Conservation (phyloP, 805 yeast genomes). For the Saccharomyces paradoxus region DNA sequence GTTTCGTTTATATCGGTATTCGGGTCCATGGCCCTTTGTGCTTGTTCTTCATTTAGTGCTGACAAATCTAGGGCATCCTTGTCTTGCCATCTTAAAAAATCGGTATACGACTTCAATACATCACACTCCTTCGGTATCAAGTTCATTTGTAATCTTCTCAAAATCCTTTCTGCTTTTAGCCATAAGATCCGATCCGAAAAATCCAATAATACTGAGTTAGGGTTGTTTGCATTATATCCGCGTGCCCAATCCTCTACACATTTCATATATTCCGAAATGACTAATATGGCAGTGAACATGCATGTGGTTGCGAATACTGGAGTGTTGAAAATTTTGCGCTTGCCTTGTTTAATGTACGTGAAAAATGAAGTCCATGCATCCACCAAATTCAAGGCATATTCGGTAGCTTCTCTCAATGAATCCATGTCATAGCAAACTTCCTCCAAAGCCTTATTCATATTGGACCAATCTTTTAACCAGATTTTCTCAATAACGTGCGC, state of each 20-base stretch:
- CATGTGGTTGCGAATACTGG: slow-evolving; percentile 72
- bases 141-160: slow-evolving; percentile 52
- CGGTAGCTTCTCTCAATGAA: slow-evolving; percentile 55
- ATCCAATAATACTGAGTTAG: slow-evolving; percentile 24
- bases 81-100: slow-evolving; percentile 49
- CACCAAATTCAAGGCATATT: slow-evolving; percentile 49
- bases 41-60: slow-evolving; percentile 39
- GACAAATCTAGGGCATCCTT: slow-evolving; percentile 30
- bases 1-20: slow-evolving; percentile 37
- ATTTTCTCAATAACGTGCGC: slow-evolving; percentile 54
- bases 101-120: slow-evolving; percentile 44
- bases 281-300: slow-evolving; percentile 45
- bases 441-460: slow-evolving; percentile 49
- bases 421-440: slow-evolving; percentile 46
- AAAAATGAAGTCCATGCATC: slow-evolving; percentile 67
- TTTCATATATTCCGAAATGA: slow-evolving; percentile 53
- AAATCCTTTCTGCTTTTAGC: slow-evolving; percentile 53
- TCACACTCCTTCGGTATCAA: slow-evolving; percentile 46
- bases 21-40: slow-evolving; percentile 40
- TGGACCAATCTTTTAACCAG: slow-evolving; percentile 60
- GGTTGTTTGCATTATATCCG: slow-evolving; percentile 28
- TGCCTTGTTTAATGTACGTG: slow-evolving; percentile 31
- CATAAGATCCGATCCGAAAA: slow-evolving; percentile 51
- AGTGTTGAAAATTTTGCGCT: slow-evolving; percentile 15
- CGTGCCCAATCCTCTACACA: slow-evolving; percentile 43